Percentiles rank a stretch among this genome's conserved stretches.
Conservation (phyloP, 2,329 filamentous ascomycete species). For the Colletotrichum lini region DNA sequence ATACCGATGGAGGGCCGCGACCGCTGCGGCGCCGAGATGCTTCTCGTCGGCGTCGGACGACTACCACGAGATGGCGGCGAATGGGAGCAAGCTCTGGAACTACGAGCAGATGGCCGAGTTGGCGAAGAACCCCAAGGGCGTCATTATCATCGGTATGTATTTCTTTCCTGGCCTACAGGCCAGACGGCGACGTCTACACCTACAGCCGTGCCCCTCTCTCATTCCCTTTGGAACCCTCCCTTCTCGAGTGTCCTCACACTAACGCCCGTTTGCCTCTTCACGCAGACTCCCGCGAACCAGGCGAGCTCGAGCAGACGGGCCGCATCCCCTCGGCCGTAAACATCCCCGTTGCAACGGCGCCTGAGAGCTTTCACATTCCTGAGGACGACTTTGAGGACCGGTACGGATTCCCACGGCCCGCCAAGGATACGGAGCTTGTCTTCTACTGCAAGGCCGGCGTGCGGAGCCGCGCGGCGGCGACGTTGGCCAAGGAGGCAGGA, state of each 20-base stretch:
- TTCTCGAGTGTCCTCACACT: not conserved
- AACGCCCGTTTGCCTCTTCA: not conserved
- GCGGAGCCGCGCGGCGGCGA: conserved; percentile 82
- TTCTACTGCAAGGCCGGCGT: conserved; percentile 97
- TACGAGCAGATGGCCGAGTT: conserved; percentile 61
- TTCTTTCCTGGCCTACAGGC: not conserved
- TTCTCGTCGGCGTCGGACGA: conserved; percentile 31
- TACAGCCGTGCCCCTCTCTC: not conserved
- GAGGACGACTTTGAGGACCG: conserved; percentile 86
- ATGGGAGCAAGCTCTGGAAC: conserved; percentile 59
- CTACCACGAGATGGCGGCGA: conserved; percentile 38
- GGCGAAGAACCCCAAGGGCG: conserved; percentile 5
- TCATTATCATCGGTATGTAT: conserved; percentile 33
- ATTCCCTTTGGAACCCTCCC: not conserved
- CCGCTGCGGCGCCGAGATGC: conserved; percentile 14
- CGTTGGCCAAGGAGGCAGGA: conserved; percentile 82
- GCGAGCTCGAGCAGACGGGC: conserved; percentile 74
- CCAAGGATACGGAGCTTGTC: conserved; percentile 71
- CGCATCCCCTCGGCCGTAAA: conserved; percentile 86
- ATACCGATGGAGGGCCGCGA: not conserved
- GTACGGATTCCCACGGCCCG: conserved; percentile 82
- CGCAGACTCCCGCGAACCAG: conserved; percentile 79
- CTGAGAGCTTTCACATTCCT: conserved; percentile 84
- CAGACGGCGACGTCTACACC: not conserved
- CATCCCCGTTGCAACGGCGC: conserved; percentile 82